Evolutionary conservation across 2,329 filamentous ascomycete species (phyloP).

Genomic region (Diaporthe citri): DNA sequence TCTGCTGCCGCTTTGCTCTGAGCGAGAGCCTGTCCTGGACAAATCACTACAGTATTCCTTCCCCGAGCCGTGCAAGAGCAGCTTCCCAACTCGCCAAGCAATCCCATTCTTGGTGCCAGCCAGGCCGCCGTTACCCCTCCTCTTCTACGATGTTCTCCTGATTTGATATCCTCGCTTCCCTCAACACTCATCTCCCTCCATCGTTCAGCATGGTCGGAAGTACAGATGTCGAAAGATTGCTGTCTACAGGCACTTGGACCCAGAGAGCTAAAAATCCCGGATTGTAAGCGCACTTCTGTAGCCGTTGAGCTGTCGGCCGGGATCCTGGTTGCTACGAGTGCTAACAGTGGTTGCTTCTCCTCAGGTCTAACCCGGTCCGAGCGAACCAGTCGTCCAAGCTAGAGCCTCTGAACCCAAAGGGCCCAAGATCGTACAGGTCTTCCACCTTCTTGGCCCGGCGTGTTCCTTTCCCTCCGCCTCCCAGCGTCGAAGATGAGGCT

Average conservation of each 20-base stretch:
- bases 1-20: constrained; percentile 25
- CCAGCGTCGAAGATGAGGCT: constrained; percentile 78
- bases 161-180: background rate
- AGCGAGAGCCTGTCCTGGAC: background rate
- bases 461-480: constrained; percentile 67
- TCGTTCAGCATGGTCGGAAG: constrained; percentile 56
- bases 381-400: constrained; percentile 38
- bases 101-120: background rate
- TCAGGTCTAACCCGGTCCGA: constrained; percentile 34
- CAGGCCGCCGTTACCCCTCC: constrained; percentile 29
- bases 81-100: background rate
- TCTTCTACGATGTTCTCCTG: constrained; percentile 18
- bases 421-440: background rate
- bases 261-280: constrained; percentile 56
- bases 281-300: constrained; percentile 47
- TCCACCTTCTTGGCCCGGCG: background rate
- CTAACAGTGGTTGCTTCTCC: constrained; percentile 15
- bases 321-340: background rate
- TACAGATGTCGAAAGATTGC: constrained; percentile 59
- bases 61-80: background rate
- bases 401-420: constrained; percentile 3
- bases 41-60: background rate
- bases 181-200: background rate
- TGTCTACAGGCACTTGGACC: constrained; percentile 65
- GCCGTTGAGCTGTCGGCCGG: constrained; percentile 2